Base-by-base conservation (phyloP, 2,329 filamentous ascomycete species). In the Sarocladium brachiariae region DNA sequence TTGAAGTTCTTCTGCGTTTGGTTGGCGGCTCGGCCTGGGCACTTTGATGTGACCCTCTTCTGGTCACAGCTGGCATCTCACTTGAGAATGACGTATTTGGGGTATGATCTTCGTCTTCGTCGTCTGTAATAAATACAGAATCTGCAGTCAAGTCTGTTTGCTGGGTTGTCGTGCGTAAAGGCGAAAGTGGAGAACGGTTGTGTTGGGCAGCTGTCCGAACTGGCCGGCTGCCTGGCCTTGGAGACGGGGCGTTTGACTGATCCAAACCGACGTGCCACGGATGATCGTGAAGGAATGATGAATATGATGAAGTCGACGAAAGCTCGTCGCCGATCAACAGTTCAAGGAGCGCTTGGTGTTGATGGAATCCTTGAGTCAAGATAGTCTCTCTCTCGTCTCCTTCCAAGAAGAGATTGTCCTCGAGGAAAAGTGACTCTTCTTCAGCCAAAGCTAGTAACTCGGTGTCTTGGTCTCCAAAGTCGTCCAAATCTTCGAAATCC, bases 291-390 rank as follows among this genome's bases (percentile, higher is more conserved):
- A 47, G 56, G 52, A 68, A 63, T 34, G 60, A 55, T 4, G 65
- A 64, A 47, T 68, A 69, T 13, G 55, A 60, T 18, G 67, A 68
- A 19, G 66, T 66, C 2, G 67, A 69, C 9, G 65, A 68, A 50
- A 66, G 66, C 13, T 65, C 59, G 48, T 52, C 53, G 34, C 62
- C 59, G 35, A 57, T 53, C 23, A 69, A 50, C n/a, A 52, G 24
- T 4, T 47, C 43, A 10, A 47, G 43, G 3, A 47, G 25, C n/a
- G 25, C 43, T 33, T 33, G 43, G n/a, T 47, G 21, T 24, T 25
- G 21, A 10, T 33, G 43, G 14, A 47, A 31, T 24, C 43, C 43
- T 9, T 30, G 43, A 9, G 24, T 33, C 10, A 47, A 16, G 14
- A 47, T 16, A 33, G 43, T 31, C 19, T 31, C 25, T 19, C 39